phyloP scores from a whole-genome alignment of 306 rosid genomes.

The Quercus mongolica region DNA sequence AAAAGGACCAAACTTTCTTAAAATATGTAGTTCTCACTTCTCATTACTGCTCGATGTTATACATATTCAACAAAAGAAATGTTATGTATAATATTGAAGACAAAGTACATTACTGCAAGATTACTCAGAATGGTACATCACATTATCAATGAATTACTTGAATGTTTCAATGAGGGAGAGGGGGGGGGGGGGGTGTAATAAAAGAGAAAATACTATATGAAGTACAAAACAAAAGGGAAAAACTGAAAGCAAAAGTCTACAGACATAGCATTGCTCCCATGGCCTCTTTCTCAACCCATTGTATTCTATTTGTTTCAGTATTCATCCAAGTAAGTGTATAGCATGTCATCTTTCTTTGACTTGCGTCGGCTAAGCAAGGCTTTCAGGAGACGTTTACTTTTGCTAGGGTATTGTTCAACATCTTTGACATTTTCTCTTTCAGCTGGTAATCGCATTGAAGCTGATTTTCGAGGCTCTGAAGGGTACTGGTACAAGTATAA shows the following conservation, averaged over 20 bases:
- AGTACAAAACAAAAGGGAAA: slow-evolving; percentile 20
- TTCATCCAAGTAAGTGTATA: slow-evolving; percentile 91
- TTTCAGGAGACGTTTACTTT: slow-evolving; percentile 90
- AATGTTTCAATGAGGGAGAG: background rate
- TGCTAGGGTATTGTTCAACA: slow-evolving; percentile 76
- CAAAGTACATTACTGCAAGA: slow-evolving; percentile 1
- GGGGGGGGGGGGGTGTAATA: background rate
- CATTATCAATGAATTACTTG: background rate
- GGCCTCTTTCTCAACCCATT: slow-evolving; percentile 28
- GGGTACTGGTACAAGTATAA: slow-evolving; percentile 54
- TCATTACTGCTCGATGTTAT: background rate
- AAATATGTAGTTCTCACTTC: background rate
- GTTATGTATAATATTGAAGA: background rate
- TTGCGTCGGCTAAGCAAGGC: slow-evolving; percentile 96
- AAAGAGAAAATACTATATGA: slow-evolving; percentile 14
- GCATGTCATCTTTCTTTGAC: slow-evolving; percentile 89
- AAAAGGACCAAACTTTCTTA: no score
- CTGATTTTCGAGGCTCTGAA: slow-evolving; percentile 89
- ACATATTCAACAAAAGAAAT: background rate
- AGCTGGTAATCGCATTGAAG: slow-evolving; percentile 84
- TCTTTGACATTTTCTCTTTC: slow-evolving; percentile 70
- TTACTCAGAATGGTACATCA: slow-evolving; percentile 14
- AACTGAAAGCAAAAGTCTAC: slow-evolving; percentile 33
- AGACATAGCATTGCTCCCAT: slow-evolving; percentile 31
- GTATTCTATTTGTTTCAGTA: slow-evolving; percentile 41